Percentiles rank a stretch among this genome's conserved stretches.
Evolutionary conservation across 1,284 basidiomycete genomes (phyloP).

Genomic region (Puccinia triticina): DNA sequence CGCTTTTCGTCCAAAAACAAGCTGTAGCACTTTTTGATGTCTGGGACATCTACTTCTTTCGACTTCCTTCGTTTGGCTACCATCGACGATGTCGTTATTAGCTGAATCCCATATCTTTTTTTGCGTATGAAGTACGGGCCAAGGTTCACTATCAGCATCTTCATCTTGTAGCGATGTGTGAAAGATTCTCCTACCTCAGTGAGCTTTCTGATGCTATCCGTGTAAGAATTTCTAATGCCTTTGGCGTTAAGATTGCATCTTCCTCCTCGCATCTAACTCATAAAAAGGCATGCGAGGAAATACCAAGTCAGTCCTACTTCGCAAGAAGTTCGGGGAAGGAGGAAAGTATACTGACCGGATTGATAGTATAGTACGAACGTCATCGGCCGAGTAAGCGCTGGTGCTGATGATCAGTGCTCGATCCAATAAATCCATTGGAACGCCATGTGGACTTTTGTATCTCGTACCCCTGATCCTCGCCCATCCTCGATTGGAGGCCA

Average conservation of each 20-base stretch:
- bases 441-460: constrained; percentile 88
- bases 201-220: constrained; percentile 79
- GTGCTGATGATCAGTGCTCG: constrained; percentile 94
- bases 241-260: constrained; percentile 79
- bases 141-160: not conserved
- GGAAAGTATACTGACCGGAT: constrained; percentile 69
- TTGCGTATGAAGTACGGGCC: constrained; percentile 61
- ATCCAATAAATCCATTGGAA: constrained; percentile 92
- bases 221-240: constrained; percentile 77
- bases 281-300: not conserved
- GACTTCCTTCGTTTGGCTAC: constrained; percentile 79
- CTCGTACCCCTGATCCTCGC: constrained; percentile 92
- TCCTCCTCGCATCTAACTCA: constrained; percentile 82
- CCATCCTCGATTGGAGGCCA: constrained; percentile 97
- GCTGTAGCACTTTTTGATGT: constrained; percentile 76
- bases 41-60: constrained; percentile 73
- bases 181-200: constrained; percentile 44
- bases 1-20: constrained; percentile 91
- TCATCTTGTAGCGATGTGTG: not conserved
- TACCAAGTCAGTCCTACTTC: not conserved
- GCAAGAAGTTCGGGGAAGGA: constrained; percentile 16
- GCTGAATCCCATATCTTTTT: constrained; percentile 83
- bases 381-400: constrained; percentile 79
- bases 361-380: constrained; percentile 86
- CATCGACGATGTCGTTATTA: constrained; percentile 86